Evolutionary conservation across 2,329 filamentous ascomycete species (phyloP).

Genomic region (Colletotrichum sp.): DNA sequence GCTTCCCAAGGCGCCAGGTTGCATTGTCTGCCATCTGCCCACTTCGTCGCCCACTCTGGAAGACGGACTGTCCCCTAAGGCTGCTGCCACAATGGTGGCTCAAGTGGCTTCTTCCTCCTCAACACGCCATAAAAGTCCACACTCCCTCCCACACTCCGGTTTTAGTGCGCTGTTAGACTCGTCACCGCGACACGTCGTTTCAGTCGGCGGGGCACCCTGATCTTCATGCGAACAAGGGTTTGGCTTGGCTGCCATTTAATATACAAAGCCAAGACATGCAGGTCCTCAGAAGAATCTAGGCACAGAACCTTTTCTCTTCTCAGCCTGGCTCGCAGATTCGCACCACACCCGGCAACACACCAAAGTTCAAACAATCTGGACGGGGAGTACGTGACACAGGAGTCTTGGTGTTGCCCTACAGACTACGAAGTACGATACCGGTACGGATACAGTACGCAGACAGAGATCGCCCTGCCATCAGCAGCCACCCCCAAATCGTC

Average conservation of each 20-base stretch:
- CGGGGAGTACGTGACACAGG: background rate
- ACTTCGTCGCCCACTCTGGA: background rate
- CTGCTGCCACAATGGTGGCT: background rate
- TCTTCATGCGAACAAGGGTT: constrained; percentile 8
- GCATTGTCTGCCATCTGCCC: background rate
- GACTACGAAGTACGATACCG: background rate
- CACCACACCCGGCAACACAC: background rate
- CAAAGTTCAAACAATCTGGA: background rate
- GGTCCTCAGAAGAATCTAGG: background rate
- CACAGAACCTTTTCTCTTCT: background rate
- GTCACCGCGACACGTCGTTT: background rate
- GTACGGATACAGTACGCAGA: background rate
- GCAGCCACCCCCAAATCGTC: background rate
- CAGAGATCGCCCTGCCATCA: background rate
- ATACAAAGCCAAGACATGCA: constrained; percentile 3
- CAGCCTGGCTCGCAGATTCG: background rate
- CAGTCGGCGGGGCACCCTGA: background rate
- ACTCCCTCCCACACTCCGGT: background rate
- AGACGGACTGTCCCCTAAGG: background rate
- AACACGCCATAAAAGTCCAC: background rate
- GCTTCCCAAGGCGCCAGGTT: constrained; percentile 13
- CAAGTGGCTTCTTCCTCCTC: background rate
- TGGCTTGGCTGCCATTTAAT: background rate
- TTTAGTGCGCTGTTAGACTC: background rate
- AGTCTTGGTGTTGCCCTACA: background rate